phyloP scores from a whole-genome alignment of 257 asterid genomes.

The Gentiana straminea region DNA sequence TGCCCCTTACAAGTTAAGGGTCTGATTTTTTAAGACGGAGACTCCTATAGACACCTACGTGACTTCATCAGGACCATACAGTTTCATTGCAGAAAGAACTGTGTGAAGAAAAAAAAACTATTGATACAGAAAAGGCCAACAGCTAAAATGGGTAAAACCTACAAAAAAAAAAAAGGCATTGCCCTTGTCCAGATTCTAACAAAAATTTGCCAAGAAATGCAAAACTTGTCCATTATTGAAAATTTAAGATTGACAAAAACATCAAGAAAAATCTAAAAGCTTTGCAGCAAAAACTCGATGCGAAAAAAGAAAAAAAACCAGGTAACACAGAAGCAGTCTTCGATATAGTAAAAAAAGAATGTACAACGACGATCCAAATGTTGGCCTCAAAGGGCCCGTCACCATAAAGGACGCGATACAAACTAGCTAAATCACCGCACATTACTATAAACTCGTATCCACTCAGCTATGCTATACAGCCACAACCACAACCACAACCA shows the following conservation, averaged over 20 bases:
- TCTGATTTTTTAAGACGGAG: too few relatives aligned
- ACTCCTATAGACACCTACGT: too few relatives aligned
- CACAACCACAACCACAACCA: neutral
- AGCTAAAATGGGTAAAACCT: too few relatives aligned
- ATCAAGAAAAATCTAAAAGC: neutral
- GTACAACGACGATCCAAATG: constrained; percentile 16
- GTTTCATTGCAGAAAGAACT: too few relatives aligned
- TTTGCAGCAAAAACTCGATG: constrained; percentile 4
- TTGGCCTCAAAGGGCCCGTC: constrained; percentile 57
- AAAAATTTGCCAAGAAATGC: neutral
- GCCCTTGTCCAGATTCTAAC: neutral
- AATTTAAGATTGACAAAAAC: neutral
- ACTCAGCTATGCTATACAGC: constrained; percentile 41
- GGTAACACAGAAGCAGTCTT: constrained; percentile 11
- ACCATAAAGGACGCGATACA: constrained; percentile 58
- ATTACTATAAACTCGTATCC: constrained; percentile 11
- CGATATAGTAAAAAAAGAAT: constrained; percentile 12
- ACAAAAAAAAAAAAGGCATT: too few relatives aligned
- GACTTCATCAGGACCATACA: too few relatives aligned
- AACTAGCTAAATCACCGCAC: constrained; percentile 23
- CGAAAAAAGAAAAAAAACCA: constrained; percentile 3
- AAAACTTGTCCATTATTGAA: neutral
- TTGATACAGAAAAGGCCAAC: too few relatives aligned
- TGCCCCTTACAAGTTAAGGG: too few relatives aligned
- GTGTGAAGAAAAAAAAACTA: too few relatives aligned